Conservation (phyloP, 2,329 filamentous ascomycete genomes). For the Colletotrichum higginsianum region DNA sequence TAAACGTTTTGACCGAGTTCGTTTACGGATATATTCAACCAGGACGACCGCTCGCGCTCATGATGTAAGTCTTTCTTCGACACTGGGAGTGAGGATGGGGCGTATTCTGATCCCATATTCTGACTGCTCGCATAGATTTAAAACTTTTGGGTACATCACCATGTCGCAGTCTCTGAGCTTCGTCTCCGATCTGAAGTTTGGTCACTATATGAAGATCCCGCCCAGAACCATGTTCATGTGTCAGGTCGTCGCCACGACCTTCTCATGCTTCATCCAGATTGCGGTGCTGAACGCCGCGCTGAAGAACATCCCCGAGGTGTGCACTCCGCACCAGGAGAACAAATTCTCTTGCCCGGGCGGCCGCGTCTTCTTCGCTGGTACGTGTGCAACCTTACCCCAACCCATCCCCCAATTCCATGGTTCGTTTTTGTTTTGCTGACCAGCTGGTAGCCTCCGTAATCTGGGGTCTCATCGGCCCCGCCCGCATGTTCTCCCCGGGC, state of each 20-base stretch:
- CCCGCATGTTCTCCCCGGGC: constrained; percentile 74
- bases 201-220: constrained; percentile 81
- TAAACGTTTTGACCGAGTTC: constrained; percentile 84
- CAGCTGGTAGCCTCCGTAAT: constrained; percentile 70
- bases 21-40: constrained; percentile 83
- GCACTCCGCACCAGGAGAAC: constrained; percentile 68
- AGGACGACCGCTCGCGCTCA: constrained; percentile 78
- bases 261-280: constrained; percentile 78
- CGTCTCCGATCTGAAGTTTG: constrained; percentile 77
- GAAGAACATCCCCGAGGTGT: constrained; percentile 74
- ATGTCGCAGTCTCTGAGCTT: constrained; percentile 78
- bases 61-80: constrained; percentile 67
- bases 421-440: neutral
- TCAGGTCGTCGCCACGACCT: constrained; percentile 76
- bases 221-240: constrained; percentile 77
- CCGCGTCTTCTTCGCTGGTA: constrained; percentile 74
- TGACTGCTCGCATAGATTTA: constrained; percentile 62
- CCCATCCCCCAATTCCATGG: neutral
- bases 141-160: constrained; percentile 74
- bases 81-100: neutral
- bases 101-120: constrained; percentile 15
- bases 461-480: constrained; percentile 77
- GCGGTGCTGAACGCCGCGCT: constrained; percentile 75
- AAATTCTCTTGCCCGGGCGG: constrained; percentile 76
- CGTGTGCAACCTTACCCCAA: constrained; percentile 29